These are phyloP conservation scores for Tilletia setariae DNA, from an alignment of 1,284 basidiomycete genomes.

Conservation along the genomic window DNA sequence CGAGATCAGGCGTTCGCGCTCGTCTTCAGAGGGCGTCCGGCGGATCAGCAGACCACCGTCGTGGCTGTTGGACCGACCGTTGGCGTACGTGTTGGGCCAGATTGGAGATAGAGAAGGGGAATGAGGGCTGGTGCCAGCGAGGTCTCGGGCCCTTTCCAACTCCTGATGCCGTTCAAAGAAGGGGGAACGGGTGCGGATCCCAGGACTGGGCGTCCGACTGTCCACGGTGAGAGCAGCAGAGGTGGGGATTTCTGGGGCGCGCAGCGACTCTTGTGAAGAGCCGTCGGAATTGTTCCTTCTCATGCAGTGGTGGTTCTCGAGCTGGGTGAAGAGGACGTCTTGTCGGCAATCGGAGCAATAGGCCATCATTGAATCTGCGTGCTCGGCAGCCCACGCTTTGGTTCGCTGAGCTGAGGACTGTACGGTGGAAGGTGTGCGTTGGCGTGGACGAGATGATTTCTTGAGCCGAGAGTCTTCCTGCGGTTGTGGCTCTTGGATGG, in stretches of 20 bases:
- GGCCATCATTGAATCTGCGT: background rate
- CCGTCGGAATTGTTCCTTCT: background rate
- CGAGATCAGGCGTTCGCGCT: conserved; percentile 6
- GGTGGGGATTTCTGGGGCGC: background rate
- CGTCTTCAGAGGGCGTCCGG: conserved; percentile 6
- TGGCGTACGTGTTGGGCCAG: background rate
- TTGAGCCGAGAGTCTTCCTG: background rate
- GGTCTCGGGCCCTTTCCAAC: background rate
- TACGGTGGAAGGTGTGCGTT: background rate
- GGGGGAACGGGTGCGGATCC: background rate
- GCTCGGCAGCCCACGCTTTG: conserved; percentile 1
- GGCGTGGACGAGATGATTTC: background rate
- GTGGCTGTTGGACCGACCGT: background rate
- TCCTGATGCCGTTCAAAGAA: conserved; percentile 12
- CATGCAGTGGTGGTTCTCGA: background rate
- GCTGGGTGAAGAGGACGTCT: background rate
- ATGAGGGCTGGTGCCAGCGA: background rate
- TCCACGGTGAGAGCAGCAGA: background rate
- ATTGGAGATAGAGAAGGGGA: background rate
- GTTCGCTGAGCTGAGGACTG: background rate
- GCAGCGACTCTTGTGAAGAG: background rate
- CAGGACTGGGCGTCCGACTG: background rate
- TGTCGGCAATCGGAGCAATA: conserved; percentile 5
- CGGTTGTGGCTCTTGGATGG: background rate
- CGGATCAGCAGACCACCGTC: background rate